phyloP scores from a whole-genome alignment of 345 rosid genomes.

The Luvunga scandens region DNA sequence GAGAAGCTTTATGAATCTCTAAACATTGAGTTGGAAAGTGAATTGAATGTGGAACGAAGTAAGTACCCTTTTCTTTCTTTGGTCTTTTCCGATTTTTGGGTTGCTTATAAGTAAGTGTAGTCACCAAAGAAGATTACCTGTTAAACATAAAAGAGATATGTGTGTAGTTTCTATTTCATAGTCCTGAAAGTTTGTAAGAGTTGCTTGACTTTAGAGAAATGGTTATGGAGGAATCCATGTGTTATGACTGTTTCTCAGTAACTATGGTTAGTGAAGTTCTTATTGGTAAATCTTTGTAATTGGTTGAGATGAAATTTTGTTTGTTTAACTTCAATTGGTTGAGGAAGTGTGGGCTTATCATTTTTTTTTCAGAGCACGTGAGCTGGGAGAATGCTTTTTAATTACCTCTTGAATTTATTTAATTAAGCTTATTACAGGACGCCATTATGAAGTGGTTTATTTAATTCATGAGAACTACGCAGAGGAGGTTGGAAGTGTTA shows the following conservation, averaged over 20 bases:
- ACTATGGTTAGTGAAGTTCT: neutral
- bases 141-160: neutral
- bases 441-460: constrained; percentile 95
- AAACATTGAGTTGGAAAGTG: constrained; percentile 74
- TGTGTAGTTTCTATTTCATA: neutral
- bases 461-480: constrained; percentile 85
- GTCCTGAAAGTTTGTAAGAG: neutral
- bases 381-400: neutral
- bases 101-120: neutral
- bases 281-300: neutral
- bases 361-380: neutral
- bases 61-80: constrained; percentile 24
- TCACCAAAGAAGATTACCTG: neutral
- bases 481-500: constrained; percentile 66
- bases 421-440: constrained; percentile 46
- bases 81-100: neutral
- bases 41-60: constrained; percentile 63
- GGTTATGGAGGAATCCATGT: neutral
- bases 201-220: neutral
- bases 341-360: neutral
- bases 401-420: neutral
- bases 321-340: neutral
- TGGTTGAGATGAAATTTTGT: neutral
- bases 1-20: constrained; percentile 78
- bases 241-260: too few species aligned